A percentile compares a stretch with the other conserved stretches of the same genome.
Conservation (phyloP, 768 basidiomycete genomes). For the Collybia mongolica region DNA sequence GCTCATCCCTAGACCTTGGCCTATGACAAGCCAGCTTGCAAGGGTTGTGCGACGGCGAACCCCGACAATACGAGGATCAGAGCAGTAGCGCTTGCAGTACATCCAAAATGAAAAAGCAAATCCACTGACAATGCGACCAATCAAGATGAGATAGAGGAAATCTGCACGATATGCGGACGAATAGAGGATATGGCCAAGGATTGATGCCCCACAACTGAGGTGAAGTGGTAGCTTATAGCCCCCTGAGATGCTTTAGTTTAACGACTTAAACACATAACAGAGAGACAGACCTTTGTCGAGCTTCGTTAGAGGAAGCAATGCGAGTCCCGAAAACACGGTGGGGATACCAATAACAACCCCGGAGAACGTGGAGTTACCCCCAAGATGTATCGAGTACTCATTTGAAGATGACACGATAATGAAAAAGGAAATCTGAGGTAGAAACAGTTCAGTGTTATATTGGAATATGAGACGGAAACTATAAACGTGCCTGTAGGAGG, state of each 20-base stretch:
- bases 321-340: slow-evolving; percentile 56
- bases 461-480: background rate
- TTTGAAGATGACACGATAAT: slow-evolving; percentile 68
- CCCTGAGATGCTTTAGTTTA: slow-evolving; percentile 31
- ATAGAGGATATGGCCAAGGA: slow-evolving; percentile 60
- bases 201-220: slow-evolving; percentile 48
- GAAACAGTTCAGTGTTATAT: background rate
- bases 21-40: slow-evolving; percentile 60
- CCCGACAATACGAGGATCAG: slow-evolving; percentile 69
- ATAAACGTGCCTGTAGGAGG: slow-evolving; percentile 16
- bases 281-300: slow-evolving; percentile 49
- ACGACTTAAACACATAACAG: background rate
- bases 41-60: slow-evolving; percentile 61
- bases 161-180: slow-evolving; percentile 57
- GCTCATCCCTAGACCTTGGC: slow-evolving; percentile 61
- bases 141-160: slow-evolving; percentile 67
- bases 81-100: slow-evolving; percentile 69
- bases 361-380: slow-evolving; percentile 69
- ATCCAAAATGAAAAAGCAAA: slow-evolving; percentile 62
- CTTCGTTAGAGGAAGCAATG: slow-evolving; percentile 53
- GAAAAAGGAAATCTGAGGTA: slow-evolving; percentile 59
- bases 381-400: slow-evolving; percentile 58
- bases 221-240: slow-evolving; percentile 53
- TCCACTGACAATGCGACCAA: slow-evolving; percentile 66
- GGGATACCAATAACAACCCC: slow-evolving; percentile 71